Evolutionary conservation across 805 yeast species (phyloP).

Genomic region (Suhomyces sp.): DNA sequence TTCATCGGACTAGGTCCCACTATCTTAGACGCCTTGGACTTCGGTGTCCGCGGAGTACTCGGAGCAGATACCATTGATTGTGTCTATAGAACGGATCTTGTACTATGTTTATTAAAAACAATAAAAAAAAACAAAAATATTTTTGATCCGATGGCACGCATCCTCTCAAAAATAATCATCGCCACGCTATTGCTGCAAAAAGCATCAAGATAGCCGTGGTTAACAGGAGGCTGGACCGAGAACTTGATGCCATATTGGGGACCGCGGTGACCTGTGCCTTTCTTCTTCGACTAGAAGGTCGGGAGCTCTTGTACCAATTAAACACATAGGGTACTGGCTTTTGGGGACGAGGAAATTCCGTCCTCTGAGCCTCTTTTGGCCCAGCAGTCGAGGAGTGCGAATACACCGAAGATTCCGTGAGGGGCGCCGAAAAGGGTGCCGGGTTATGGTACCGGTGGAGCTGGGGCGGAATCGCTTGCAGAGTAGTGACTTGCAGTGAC

Average conservation of each 20-base stretch:
- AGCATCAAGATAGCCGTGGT: not conserved
- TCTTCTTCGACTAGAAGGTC: not conserved
- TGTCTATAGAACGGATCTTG: not conserved
- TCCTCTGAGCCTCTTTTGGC: not conserved
- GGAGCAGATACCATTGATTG: constrained; percentile 6
- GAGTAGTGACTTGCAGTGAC: not conserved
- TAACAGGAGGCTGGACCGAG: not conserved
- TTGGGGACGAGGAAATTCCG: not conserved
- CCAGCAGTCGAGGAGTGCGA: not conserved
- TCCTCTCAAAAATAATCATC: not conserved
- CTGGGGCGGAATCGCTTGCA: not conserved
- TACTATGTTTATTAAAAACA: not conserved
- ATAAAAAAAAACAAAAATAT: not conserved
- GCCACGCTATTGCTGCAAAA: constrained; percentile 1
- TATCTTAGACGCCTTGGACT: constrained; percentile 5
- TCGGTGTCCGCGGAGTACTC: constrained; percentile 13
- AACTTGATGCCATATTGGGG: not conserved
- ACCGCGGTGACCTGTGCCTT: not conserved
- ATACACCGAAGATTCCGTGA: not conserved
- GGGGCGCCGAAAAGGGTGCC: not conserved
- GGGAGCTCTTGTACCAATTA: not conserved
- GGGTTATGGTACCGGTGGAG: not conserved
- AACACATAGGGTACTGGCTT: not conserved
- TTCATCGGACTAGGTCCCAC: not conserved
- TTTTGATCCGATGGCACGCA: not conserved